Evolutionary conservation across 140 eudicot genomes (phyloP).

Genomic region (Erigeron philadelphicus): DNA sequence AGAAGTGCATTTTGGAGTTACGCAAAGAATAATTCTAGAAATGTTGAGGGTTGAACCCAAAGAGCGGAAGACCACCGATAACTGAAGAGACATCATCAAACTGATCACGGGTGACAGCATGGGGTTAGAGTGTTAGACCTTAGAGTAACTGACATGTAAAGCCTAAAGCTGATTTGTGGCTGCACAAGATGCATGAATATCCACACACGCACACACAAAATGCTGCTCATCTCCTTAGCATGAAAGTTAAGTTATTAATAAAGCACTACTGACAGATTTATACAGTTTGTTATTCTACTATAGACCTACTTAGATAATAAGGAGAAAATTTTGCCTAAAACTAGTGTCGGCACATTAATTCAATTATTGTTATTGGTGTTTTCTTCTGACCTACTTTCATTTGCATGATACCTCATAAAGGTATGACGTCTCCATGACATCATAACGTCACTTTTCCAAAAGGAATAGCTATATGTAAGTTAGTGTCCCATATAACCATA

Average conservation of each 20-base stretch:
- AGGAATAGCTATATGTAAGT: background rate
- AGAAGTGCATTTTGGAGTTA: conserved; percentile 10
- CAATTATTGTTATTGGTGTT: conserved; percentile 1
- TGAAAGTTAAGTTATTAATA: background rate
- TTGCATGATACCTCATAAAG: background rate
- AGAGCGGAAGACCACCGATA: background rate
- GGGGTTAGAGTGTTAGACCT: background rate
- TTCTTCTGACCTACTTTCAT: conserved; percentile 1
- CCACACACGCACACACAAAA: background rate
- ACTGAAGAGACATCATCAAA: background rate
- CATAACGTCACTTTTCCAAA: conserved; percentile 6
- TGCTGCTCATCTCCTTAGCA: background rate
- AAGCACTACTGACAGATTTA: no score
- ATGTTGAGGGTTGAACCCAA: conserved; percentile 4
- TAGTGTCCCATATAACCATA: background rate
- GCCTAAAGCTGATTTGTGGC: background rate
- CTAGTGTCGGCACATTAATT: background rate
- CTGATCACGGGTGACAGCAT: conserved; percentile 11
- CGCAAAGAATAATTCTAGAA: conserved; percentile 1
- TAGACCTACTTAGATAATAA: background rate
- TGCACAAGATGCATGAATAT: conserved; percentile 6
- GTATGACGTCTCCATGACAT: background rate
- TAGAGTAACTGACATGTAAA: background rate
- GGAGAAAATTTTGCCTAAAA: conserved; percentile 17
- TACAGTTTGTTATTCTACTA: background rate